These are phyloP conservation scores for Penicillium nordicum DNA, from an alignment of 2,329 filamentous ascomycete genomes.

Conservation along the genomic window DNA sequence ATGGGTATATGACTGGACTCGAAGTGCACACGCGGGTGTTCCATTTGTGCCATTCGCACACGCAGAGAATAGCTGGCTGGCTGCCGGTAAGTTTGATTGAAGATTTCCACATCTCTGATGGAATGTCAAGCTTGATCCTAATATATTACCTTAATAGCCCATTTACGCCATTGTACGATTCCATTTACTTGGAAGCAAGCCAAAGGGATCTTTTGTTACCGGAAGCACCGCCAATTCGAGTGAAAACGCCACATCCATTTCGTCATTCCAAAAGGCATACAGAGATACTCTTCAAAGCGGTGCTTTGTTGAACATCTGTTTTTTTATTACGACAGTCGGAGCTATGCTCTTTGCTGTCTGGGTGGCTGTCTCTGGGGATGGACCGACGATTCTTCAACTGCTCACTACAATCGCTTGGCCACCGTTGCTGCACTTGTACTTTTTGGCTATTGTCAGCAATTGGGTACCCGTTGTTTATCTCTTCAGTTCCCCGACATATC, in stretches of 20 bases:
- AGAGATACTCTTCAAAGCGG: constrained; percentile 19
- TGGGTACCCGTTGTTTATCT: constrained; percentile 23
- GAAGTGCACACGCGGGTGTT: constrained; percentile 22
- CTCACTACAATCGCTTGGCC: constrained; percentile 23
- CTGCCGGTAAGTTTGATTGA: constrained; percentile 19
- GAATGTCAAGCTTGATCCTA: neutral
- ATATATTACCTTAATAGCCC: constrained; percentile 12
- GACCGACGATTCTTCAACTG: neutral
- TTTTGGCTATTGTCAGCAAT: constrained; percentile 16
- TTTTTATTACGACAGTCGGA: constrained; percentile 11
- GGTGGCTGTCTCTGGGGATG: neutral
- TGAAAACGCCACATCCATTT: constrained; percentile 13
- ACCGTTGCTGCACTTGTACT: constrained; percentile 21
- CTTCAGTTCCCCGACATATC: constrained; percentile 14
- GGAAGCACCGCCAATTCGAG: constrained; percentile 28
- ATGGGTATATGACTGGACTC: constrained; percentile 23
- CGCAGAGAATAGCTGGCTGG: constrained; percentile 29
- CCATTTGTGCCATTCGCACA: constrained; percentile 24
- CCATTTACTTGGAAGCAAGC: constrained; percentile 23
- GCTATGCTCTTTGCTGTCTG: constrained; percentile 3
- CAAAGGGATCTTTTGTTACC: constrained; percentile 31
- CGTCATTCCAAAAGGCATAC: constrained; percentile 6
- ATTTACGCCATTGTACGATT: constrained; percentile 24
- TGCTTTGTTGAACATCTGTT: constrained; percentile 15
- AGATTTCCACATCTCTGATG: neutral